Evolutionary conservation across 2,329 filamentous ascomycete genomes (phyloP), one percentile per base, ranked within the genome.

Genomic region (Epichloe coenophiala): DNA sequence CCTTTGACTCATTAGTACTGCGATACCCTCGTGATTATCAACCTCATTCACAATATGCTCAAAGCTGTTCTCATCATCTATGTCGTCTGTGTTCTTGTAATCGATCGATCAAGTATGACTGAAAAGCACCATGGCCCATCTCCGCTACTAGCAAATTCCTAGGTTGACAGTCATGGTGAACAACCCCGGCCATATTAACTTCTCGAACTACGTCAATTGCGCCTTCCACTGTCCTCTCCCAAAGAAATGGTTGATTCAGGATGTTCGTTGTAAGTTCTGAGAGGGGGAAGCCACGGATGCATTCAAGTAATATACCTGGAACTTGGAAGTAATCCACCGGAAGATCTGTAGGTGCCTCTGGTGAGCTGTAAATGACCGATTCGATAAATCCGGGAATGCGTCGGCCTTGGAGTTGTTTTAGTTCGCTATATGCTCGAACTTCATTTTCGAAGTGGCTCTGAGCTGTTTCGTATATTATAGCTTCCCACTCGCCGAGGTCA

Each of bases 101-200:
- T 54, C 53, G 7, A 19, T 54, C 53, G 33, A 54, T 52, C 46
- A 54, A 23, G 35, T 49, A 54, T 27, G 43, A 12, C 40, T 44
- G 50, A 42, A 39, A 54, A 11, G 1, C 41, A 31, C 45, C 17
- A 3, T 11, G 40, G 23, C 9, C 50, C 2, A 15, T 48, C 35
- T 54, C 35, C 21, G 47, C 21, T 21, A 52, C 53, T 13, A 52
- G 33, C 13, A 52, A 4, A 21, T 52, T 52, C 23, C 50, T 52
- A 13, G 50, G 53, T 33, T 48, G 44, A 38, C 53, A 52, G 47
- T 54, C 53, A 15, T 39, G 7, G 42, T 54, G 50, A 45, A 52
- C 47, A 21, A 54, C 47, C 8, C 53, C 53, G 2, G 50, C 50
- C 4, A 6, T 42, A 19, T 54, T 50, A 21, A 54, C 38, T 38